Percentiles rank a stretch among this genome's conserved stretches.
phyloP scores from a whole-genome alignment of 2,329 filamentous ascomycete genomes.

The Colletotrichum karsti region DNA sequence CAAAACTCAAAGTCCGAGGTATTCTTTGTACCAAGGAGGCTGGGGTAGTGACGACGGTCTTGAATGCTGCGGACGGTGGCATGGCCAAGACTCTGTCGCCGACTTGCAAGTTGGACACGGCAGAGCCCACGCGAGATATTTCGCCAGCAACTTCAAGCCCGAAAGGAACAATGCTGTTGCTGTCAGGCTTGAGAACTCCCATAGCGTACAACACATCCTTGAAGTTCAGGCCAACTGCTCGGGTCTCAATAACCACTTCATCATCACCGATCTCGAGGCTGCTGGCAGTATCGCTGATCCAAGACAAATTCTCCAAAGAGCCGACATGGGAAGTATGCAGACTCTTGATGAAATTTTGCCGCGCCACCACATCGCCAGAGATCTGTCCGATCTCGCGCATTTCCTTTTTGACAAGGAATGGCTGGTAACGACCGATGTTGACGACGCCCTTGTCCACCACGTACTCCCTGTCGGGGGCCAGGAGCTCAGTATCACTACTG shows the following conservation, averaged over 20 bases:
- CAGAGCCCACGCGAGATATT: conserved; percentile 31
- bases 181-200: not conserved
- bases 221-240: not conserved
- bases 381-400: conserved; percentile 1
- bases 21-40: conserved; percentile 35
- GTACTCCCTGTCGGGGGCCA: conserved; percentile 16
- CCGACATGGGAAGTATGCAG: too few relatives aligned
- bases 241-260: not conserved
- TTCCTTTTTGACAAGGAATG: conserved; percentile 35
- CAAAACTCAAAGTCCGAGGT: conserved; percentile 35
- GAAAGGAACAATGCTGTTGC: not conserved
- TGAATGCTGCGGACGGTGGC: not conserved
- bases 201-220: not conserved
- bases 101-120: conserved; percentile 22
- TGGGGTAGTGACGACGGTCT: too few relatives aligned
- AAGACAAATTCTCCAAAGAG: too few relatives aligned
- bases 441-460: not conserved
- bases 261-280: not conserved
- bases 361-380: too few relatives aligned
- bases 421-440: conserved; percentile 31
- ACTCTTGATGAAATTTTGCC: too few relatives aligned
- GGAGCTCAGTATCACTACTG: too few relatives aligned
- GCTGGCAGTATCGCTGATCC: not conserved
- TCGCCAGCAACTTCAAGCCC: conserved; percentile 33
- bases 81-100: conserved; percentile 37